Evolutionary conservation across 192 early-diverging fungal species (phyloP).

Genomic region (Backusella psychrophila): DNA sequence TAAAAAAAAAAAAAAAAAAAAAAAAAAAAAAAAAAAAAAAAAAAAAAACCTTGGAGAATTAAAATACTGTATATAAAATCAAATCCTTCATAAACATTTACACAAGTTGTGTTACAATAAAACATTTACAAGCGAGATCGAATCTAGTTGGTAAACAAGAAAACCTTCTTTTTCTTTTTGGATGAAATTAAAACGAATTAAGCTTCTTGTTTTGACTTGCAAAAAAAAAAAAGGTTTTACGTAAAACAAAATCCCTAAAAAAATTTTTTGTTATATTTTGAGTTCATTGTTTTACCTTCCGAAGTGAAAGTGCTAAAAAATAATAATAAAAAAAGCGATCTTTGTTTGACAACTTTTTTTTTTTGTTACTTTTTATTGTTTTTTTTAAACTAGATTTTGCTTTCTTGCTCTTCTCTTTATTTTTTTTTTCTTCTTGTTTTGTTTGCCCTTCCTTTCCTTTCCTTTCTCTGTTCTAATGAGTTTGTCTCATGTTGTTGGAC

Average conservation of each 20-base stretch:
- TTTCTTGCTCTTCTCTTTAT: too few species aligned
- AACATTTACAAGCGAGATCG: not conserved
- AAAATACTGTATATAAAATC: not conserved
- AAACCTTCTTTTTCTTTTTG: not conserved
- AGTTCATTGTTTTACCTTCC: not conserved
- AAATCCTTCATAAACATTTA: not conserved
- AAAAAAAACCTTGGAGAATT: not conserved
- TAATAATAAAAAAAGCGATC: not conserved
- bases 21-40: too few species aligned
- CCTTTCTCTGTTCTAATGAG: not conserved
- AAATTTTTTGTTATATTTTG: not conserved
- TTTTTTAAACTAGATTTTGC: too few species aligned
- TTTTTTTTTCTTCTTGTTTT: not conserved
- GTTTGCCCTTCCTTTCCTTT: not conserved
- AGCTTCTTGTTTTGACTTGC: not conserved
- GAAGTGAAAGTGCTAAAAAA: not conserved
- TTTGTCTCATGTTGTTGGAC: conserved; percentile 3
- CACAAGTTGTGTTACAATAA: not conserved
- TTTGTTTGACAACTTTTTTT: not conserved
- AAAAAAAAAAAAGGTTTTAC: not conserved
- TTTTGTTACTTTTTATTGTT: too few species aligned
- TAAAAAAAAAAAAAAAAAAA: too few species aligned
- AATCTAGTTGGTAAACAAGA: not conserved
- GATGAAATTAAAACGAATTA: not conserved
- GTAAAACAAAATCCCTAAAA: not conserved